Base-by-base conservation (phyloP, 768 basidiomycete species). In the Xerocomellus chrysenteron region DNA sequence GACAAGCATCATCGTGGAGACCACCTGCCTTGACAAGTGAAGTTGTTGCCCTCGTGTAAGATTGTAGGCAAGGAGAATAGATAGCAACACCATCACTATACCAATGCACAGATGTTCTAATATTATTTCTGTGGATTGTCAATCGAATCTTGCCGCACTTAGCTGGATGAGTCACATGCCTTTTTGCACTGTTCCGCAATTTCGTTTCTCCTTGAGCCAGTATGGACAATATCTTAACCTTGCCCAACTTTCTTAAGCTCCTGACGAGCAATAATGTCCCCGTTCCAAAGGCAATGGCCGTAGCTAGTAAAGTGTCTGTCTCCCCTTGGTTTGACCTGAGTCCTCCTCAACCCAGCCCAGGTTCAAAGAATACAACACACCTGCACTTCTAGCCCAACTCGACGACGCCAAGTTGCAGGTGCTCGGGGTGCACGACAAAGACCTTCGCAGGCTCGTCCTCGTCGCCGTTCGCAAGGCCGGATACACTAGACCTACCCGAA, bases 1-100 rank as follows among this genome's bases (percentile, higher is more conserved):
- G 59, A 96, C 93, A 28, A 73, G 81, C 65, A 92, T 91, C 72
- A 85, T 94, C 58, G 86, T 92, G 55, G 92, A 95, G 80, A 96
- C 94, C 54, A 94, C 92, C 55, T 61, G 86, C 67, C 79, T 90
- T 64, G 80, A 84, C 71, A 78, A 81, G 71, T 88, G 79, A 67
- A n/a, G 51, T 42, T 41, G 47, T 55, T 43, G 47, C 16, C 40
- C 60, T 19, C 13, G 37, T 67, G 49, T 68, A 61, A 24, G 43
- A 57, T 58, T 42, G 44, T 46, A 51, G 28, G 17, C 35, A 47
- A 30, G 16, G 48, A 50, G 47, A 51, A 47, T 57, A 54, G 61
- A 67, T 51, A 28, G 52, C 55, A 58, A 35, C 52, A 35, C 16
- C 37, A 35, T 57, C 50, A n/a, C 47, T 66, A 73, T 71, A 68